phyloP scores from a whole-genome alignment of 1,139 yeast species.

The Lipomyces yarrowii region DNA sequence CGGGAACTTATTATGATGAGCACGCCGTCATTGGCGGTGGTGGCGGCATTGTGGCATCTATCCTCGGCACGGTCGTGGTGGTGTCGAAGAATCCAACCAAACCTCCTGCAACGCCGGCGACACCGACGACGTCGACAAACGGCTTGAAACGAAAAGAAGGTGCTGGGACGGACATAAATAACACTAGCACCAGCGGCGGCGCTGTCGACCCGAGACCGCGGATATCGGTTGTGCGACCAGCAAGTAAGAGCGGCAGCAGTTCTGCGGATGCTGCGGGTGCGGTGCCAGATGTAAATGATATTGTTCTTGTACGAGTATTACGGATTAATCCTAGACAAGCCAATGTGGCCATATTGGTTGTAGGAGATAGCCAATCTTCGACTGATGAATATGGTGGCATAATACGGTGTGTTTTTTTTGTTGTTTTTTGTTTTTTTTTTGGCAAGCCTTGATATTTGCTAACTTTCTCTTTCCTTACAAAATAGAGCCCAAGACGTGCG shows the following conservation, averaged over 20 bases:
- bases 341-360: constrained; percentile 77
- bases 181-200: neutral
- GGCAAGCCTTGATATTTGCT: neutral
- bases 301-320: constrained; percentile 76
- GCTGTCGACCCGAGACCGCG: constrained; percentile 14
- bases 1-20: constrained; percentile 30
- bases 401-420: constrained; percentile 45
- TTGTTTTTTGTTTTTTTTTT: neutral
- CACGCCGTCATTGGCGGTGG: constrained; percentile 3
- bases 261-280: constrained; percentile 39
- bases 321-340: constrained; percentile 72
- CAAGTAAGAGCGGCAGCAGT: constrained; percentile 18
- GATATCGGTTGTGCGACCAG: constrained; percentile 20
- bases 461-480: neutral
- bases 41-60: constrained; percentile 27
- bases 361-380: constrained; percentile 52
- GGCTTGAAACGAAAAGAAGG: neutral
- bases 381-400: constrained; percentile 85
- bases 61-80: constrained; percentile 29
- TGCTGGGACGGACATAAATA: neutral
- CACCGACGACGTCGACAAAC: constrained; percentile 10
- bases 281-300: constrained; percentile 82
- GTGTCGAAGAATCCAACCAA: constrained; percentile 10
- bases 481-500: constrained; percentile 79
- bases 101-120: constrained; percentile 9